Evolutionary conservation across 345 rosid species (phyloP), one percentile per base, ranked within the genome.

Genomic region (Gossypium raimondii): DNA sequence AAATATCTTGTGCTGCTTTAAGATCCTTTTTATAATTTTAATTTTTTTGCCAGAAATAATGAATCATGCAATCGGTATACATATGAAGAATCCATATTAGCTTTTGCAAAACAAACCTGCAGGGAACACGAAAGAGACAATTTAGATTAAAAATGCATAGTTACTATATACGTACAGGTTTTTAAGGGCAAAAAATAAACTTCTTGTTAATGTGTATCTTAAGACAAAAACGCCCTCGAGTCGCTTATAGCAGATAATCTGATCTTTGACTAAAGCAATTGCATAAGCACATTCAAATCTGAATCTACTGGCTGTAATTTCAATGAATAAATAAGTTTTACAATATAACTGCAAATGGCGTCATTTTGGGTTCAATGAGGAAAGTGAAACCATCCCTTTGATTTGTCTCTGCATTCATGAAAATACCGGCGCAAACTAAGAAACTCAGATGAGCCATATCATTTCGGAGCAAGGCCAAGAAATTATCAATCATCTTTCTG

Each of bases 61-160:
- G 76, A 84, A 85, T 87, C 77, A 80, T 72, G 76, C 84, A 85
- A 29, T 59, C 81, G 86, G 83, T 92, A 81, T 81, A 87, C 89
- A 89, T 92, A 88, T 61, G 84, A 77, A 88, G 82, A 81, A 89
- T 85, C 95, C 92, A 80, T 83, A 83, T 88, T 91, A 91, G 96
- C 98, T 82, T 87, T 86, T 86, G 87, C 89, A 86, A 81, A 92
- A 90, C 87, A 91, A 84, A 95, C 98, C 99, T 93, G 99, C 99
- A 92, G 81, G 80, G 84, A 88, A 88, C 91, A 91, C 74, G 89
- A 91, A 92, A 91, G 85, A 90, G 87, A 92, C 41, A 27, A 84
- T 94, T 91, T 90, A 94, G 98, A 82, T 84, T 81, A 81, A 86
- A 83, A 45, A 75, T 72, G 78, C 86, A 84, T 9, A 79, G 67